Percentiles rank a stretch among this genome's conserved stretches.
Conservation (phyloP, 805 yeast genomes). For the Lachancea lanzarotensis region DNA sequence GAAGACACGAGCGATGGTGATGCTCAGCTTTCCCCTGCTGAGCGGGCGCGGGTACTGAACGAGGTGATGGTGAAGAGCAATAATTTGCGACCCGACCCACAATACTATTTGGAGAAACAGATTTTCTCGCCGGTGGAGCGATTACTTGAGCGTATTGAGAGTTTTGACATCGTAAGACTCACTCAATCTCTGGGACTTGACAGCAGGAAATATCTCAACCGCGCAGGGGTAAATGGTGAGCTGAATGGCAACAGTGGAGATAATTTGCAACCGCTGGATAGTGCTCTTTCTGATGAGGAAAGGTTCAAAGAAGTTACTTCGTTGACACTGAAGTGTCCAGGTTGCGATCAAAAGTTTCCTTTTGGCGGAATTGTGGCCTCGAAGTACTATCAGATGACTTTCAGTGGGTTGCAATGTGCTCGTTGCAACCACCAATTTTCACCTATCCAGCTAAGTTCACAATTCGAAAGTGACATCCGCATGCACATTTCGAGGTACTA, state of each 20-base stretch:
- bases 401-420: slow-evolving; percentile 64
- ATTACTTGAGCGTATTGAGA: slow-evolving; percentile 76
- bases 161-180: slow-evolving; percentile 72
- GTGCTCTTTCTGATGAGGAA: slow-evolving; percentile 73
- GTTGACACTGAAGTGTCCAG: slow-evolving; percentile 50
- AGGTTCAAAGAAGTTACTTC: slow-evolving; percentile 62
- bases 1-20: slow-evolving; percentile 31
- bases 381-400: slow-evolving; percentile 51
- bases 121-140: slow-evolving; percentile 87
- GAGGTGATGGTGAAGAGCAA: slow-evolving; percentile 55
- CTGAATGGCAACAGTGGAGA: slow-evolving; percentile 28
- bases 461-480: slow-evolving; percentile 68
- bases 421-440: slow-evolving; percentile 50
- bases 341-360: slow-evolving; percentile 52
- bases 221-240: slow-evolving; percentile 27
- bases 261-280: slow-evolving; percentile 66
- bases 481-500: slow-evolving; percentile 68
- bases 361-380: slow-evolving; percentile 74
- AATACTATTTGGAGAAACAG: slow-evolving; percentile 80
- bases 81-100: slow-evolving; percentile 61
- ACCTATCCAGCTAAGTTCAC: slow-evolving; percentile 53
- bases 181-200: slow-evolving; percentile 78
- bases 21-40: slow-evolving; percentile 45
- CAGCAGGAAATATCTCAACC: slow-evolving; percentile 48
- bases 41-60: slow-evolving; percentile 74